Base-by-base conservation (phyloP, 1,139 yeast species). In the Debaryomyces udenii region DNA sequence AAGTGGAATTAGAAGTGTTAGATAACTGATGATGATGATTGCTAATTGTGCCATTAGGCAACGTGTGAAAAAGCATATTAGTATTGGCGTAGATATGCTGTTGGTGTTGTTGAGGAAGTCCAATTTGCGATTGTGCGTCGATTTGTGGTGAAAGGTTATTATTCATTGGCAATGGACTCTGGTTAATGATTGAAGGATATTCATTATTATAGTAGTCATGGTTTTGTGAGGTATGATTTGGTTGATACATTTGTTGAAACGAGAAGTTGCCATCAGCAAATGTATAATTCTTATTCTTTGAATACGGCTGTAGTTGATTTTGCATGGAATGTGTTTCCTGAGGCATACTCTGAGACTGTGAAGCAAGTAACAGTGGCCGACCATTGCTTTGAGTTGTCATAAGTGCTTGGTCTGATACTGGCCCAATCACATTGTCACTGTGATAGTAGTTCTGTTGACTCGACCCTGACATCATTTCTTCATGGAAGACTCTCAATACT, bases 211-310 rank as follows among this genome's bases (percentile, higher is more conserved):
- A 37, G 23, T 38, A 42, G 18, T 47, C 50, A 20, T 44, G 51
- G 28, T 46, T 52, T 17, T 34, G 35, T 6, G 42, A 13, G 9
- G 36, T 36, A 6, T 20, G 22, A 7, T 7, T 20, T 18, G 27
- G 28, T 26, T 33, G 46, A 31, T 48, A 49, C 13, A 46, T 43
- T 23, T 45, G 50, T 36, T 46, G 55, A 5, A 49, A 35, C 15
- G 51, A 32, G 24, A 50, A 40, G 24, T 35, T 41, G 9, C 46
- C 40, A 24, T 52, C 55, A 15, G 30, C 13, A 27, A 49, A 38
- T 18, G 45, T 26, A 39, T 39, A 46, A 34, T 40, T 40, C 38
- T 51, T 53, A 29, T 40, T 40, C 37, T 45, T 43, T n/a, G 35
- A 13, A 7, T 9, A 35, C 10, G 40, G 27, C 5, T 31, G 31